Conservation (phyloP, 805 yeast genomes). For the Wickerhamia fluorescens region DNA sequence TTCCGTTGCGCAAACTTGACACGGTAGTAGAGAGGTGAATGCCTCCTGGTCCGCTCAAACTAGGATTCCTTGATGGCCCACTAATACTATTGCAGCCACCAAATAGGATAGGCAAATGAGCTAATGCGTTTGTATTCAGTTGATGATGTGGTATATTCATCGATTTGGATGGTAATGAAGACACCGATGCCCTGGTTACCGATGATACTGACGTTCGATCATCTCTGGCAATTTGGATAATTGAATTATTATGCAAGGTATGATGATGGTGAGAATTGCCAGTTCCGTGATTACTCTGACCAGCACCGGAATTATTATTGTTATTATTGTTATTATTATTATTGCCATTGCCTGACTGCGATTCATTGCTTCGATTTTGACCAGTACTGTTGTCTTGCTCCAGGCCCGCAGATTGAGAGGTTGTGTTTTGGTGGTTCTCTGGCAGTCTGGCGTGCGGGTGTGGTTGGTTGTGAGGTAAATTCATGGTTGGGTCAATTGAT, state of each 20-base stretch:
- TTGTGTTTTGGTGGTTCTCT: conserved; percentile 6
- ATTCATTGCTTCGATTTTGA: neutral
- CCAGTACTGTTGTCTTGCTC: neutral
- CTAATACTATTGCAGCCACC: conserved; percentile 35
- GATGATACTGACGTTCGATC: conserved; percentile 30
- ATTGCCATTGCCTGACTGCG: no score
- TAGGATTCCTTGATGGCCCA: conserved; percentile 34
- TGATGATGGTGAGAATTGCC: conserved; percentile 2
- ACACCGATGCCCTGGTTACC: conserved; percentile 29
- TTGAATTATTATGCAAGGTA: conserved; percentile 30
- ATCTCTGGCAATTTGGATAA: conserved; percentile 35
- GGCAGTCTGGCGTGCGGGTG: conserved; percentile 18
- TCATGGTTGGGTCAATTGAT: conserved; percentile 39
- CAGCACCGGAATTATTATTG: no score
- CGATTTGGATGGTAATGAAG: conserved; percentile 36
- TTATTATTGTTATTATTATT: no score
- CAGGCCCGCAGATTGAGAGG: conserved; percentile 7
- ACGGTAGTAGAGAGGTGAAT: conserved; percentile 27
- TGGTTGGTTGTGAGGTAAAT: conserved; percentile 35
- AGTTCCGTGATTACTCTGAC: no score
- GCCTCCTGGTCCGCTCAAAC: conserved; percentile 31
- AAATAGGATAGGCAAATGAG: conserved; percentile 36
- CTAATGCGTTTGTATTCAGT: conserved; percentile 29
- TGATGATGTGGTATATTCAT: conserved; percentile 44
- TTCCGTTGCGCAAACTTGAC: conserved; percentile 35